These are phyloP conservation scores for Globisporangium polare DNA, from an alignment of 352 stramenopile species.

Conservation along the genomic window DNA sequence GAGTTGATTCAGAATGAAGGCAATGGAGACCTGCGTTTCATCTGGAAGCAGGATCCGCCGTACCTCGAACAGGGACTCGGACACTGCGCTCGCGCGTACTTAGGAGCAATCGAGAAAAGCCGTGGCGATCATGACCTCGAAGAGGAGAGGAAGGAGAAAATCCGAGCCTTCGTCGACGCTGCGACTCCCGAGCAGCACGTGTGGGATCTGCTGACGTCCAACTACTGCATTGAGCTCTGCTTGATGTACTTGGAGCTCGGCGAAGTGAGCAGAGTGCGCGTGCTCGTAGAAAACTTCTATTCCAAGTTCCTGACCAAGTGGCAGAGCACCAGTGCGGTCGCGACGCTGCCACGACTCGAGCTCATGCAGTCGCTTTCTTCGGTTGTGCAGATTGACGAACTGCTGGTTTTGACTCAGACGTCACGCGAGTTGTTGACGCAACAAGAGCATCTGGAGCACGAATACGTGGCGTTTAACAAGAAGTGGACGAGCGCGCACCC, in stretches of 20 bases:
- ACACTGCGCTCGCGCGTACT: slow-evolving; percentile 39
- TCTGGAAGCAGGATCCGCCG: slow-evolving; percentile 59
- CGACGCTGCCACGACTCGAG: slow-evolving; percentile 40
- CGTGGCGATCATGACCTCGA: neutral
- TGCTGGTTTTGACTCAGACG: slow-evolving; percentile 22
- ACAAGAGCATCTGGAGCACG: slow-evolving; percentile 7
- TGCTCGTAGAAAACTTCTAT: slow-evolving; percentile 65
- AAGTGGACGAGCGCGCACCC: slow-evolving; percentile 37
- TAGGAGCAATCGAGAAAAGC: slow-evolving; percentile 29
- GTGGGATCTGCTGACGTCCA: slow-evolving; percentile 33
- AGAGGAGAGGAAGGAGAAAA: slow-evolving; percentile 8
- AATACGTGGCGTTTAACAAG: slow-evolving; percentile 28
- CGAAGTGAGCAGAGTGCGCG: slow-evolving; percentile 41
- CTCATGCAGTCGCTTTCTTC: slow-evolving; percentile 66
- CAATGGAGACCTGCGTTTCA: slow-evolving; percentile 20
- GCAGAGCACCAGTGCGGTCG: slow-evolving; percentile 46
- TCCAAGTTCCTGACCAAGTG: slow-evolving; percentile 45
- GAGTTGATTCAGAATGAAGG: slow-evolving; percentile 30
- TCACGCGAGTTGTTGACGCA: neutral
- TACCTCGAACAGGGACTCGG: slow-evolving; percentile 67
- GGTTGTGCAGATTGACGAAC: slow-evolving; percentile 58
- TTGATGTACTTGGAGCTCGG: slow-evolving; percentile 39
- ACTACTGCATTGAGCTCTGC: slow-evolving; percentile 49
- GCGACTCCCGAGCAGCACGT: slow-evolving; percentile 27
- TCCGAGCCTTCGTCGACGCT: slow-evolving; percentile 19